Base-by-base conservation (phyloP, 768 basidiomycete genomes). In the Leccinum fibrillosum region DNA sequence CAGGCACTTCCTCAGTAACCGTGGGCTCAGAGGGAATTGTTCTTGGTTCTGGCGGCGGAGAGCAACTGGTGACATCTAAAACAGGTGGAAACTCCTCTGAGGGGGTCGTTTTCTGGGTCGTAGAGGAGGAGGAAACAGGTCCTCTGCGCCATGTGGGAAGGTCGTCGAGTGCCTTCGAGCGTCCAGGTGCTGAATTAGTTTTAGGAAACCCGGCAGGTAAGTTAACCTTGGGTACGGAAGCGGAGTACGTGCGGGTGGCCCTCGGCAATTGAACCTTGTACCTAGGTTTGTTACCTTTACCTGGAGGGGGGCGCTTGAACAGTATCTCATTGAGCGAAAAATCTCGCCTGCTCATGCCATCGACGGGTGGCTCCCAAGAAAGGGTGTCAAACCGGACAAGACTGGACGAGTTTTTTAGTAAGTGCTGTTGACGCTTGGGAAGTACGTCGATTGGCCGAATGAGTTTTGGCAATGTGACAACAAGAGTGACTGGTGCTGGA, bases 321-420 rank as follows among this genome's bases (percentile, higher is more conserved):
- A 92, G 72, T 39, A 86, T 68, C 28, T 88, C 84, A 62, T 89
- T 86, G 42, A 90, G 56, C 19, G 83, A 83, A 49, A 87, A 76
- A 56, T 87, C 86, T 49, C 81, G 77, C 45, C 74, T 80, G 53
- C 63, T 81, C 83, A 86, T 86, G 50, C 82, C 85, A 55, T 82
- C 81, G 13, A 87, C 78, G 17, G 88, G 86, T 53, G 91, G 89
- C 32, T 84, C 82, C 73, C 86, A 89, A 3, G 88, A 86, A 28
- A 88, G 75, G 26, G 86, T 80, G 54, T 92, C 90, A 74, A 82
- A 79, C 45, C 86, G 82, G 28, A 81, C 65, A 26, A 72, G 76
- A 32, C 53, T 61, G 4, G 71, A 64, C 4, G 74, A 68, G 52
- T 71, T 75, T 53, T 72, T 78, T 59, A 80, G 79, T 32, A 76